Evolutionary conservation across 2,329 filamentous ascomycete species (phyloP).

Genomic region (Aspergillus vadensis): DNA sequence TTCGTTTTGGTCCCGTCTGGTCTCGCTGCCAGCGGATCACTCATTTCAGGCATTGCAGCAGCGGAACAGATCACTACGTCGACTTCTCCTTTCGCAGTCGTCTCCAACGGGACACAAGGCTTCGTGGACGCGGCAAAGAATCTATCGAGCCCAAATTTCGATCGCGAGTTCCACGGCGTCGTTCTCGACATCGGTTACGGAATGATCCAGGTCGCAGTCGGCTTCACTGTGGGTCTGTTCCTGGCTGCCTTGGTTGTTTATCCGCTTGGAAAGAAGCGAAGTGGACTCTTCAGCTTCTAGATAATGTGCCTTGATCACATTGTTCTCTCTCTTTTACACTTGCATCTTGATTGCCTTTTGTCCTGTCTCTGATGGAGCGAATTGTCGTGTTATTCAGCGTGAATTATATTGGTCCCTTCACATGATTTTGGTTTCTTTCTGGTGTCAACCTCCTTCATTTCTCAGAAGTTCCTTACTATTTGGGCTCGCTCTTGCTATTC

Average conservation of each 20-base stretch:
- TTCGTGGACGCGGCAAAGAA: conserved; percentile 34
- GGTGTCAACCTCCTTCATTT: not conserved
- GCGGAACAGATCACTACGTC: conserved; percentile 56
- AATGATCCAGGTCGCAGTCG: conserved; percentile 53
- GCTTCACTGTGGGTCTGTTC: conserved; percentile 54
- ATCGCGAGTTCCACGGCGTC: conserved; percentile 26
- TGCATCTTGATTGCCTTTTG: not conserved
- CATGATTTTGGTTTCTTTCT: not conserved
- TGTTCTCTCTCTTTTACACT: not conserved
- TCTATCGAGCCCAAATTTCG: conserved; percentile 19
- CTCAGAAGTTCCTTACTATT: not conserved
- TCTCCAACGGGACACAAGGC: conserved; percentile 44
- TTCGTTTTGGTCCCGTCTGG: conserved; percentile 70
- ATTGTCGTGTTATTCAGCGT: not conserved
- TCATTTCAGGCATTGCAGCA: conserved; percentile 60
- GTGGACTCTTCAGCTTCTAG: conserved; percentile 52
- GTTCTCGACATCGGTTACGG: conserved; percentile 52
- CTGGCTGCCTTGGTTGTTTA: conserved; percentile 52
- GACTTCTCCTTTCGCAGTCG: conserved; percentile 42
- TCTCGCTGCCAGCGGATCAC: conserved; percentile 59
- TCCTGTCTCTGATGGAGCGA: not conserved
- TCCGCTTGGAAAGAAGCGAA: conserved; percentile 52
- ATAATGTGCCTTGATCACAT: not conserved
- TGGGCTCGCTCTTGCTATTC: not conserved
- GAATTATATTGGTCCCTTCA: not conserved